These are phyloP conservation scores for Lentinula sp. DNA, from an alignment of 768 basidiomycete genomes.

Conservation along the genomic window DNA sequence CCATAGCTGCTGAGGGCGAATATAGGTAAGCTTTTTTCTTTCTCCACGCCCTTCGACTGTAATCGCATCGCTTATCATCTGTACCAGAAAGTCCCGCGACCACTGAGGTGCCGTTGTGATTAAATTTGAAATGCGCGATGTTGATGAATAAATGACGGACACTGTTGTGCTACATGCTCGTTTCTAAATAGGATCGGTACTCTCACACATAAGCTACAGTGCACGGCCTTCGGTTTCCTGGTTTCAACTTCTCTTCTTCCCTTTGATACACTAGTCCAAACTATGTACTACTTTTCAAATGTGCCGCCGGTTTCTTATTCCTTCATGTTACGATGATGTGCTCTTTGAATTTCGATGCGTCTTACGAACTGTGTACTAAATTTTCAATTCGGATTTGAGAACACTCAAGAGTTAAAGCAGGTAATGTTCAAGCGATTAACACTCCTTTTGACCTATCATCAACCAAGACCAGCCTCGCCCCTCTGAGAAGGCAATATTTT, in stretches of 20 bases:
- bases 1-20: slow-evolving; percentile 89
- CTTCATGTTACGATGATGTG: neutral
- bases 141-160: neutral
- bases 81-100: slow-evolving; percentile 77
- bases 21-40: slow-evolving; percentile 55
- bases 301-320: neutral
- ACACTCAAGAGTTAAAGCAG: neutral
- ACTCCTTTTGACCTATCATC: neutral
- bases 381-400: too few species aligned
- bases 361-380: neutral
- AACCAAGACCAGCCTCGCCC: neutral
- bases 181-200: neutral
- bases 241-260: neutral
- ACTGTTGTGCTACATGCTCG: neutral
- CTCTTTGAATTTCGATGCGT: neutral
- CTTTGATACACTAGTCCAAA: neutral
- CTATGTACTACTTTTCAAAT: neutral
- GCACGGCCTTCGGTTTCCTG: neutral
- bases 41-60: neutral
- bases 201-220: neutral
- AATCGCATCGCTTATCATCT: neutral
- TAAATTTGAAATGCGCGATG: neutral
- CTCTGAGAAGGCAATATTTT: neutral
- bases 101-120: slow-evolving; percentile 56
- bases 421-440: neutral